phyloP scores from a whole-genome alignment of 495 filamentous ascomycete genomes.

The Penicillium cataractarum region DNA sequence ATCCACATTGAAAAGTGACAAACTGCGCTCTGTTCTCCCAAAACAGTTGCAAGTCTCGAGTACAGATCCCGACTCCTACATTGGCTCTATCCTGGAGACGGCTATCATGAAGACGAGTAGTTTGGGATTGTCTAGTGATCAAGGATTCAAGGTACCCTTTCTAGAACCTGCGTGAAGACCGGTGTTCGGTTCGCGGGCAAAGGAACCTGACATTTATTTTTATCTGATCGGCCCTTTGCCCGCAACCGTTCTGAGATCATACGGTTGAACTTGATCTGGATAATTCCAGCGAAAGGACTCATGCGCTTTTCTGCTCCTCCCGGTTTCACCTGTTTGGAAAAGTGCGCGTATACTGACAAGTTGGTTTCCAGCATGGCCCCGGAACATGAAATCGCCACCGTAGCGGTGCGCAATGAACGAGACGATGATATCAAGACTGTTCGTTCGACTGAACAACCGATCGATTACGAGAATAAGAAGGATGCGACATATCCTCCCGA shows the following conservation, averaged over 20 bases:
- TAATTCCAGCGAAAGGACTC: slow-evolving; percentile 65
- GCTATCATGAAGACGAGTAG: slow-evolving; percentile 51
- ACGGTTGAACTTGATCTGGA: slow-evolving; percentile 67
- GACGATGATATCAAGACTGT: slow-evolving; percentile 15
- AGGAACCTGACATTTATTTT: background rate
- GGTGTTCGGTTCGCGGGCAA: slow-evolving; percentile 45
- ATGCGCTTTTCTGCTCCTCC: slow-evolving; percentile 44
- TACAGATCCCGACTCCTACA: slow-evolving; percentile 35
- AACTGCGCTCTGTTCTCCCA: background rate
- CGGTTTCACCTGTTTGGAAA: background rate
- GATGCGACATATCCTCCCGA: slow-evolving; percentile 20
- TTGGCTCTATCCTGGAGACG: slow-evolving; percentile 23
- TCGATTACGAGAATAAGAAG: slow-evolving; percentile 23
- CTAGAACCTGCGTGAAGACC: slow-evolving; percentile 50
- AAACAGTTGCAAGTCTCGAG: slow-evolving; percentile 20
- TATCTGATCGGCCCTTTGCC: background rate
- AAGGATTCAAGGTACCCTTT: slow-evolving; percentile 58
- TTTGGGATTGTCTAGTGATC: slow-evolving; percentile 49
- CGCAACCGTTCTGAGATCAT: slow-evolving; percentile 57
- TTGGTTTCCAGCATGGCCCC: slow-evolving; percentile 38
- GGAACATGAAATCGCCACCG: slow-evolving; percentile 35
- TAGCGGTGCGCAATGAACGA: slow-evolving; percentile 35
- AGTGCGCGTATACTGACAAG: slow-evolving; percentile 27
- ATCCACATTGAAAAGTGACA: slow-evolving; percentile 13
- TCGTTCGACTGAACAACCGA: slow-evolving; percentile 13